Conservation (phyloP, 352 stramenopile species). For the Thraustochytrium sp. region DNA sequence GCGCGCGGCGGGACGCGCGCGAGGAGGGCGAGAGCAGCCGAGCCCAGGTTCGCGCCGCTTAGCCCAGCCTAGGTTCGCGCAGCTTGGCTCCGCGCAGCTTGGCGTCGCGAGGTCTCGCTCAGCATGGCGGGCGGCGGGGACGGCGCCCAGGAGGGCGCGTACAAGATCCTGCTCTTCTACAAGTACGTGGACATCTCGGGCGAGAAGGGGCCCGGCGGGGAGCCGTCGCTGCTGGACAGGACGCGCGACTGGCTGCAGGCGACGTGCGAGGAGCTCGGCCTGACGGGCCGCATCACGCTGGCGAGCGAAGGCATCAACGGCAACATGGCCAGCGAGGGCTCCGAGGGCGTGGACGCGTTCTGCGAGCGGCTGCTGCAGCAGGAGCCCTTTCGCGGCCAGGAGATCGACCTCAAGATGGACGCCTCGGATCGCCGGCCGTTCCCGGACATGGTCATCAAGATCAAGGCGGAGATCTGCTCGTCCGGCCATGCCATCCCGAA, state of each 20-base stretch:
- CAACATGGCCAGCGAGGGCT: constrained; percentile 28
- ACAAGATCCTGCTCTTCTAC: constrained; percentile 36
- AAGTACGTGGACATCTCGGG: constrained; percentile 20
- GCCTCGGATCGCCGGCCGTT: constrained; percentile 13
- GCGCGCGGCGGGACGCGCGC: background rate
- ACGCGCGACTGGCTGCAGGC: background rate
- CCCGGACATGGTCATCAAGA: constrained; percentile 13
- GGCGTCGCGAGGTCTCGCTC: background rate
- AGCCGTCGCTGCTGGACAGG: background rate
- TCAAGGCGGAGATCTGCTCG: constrained; percentile 29
- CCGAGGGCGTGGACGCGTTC: constrained; percentile 20
- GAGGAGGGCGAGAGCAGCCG: background rate
- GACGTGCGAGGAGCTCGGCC: background rate
- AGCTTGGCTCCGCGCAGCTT: background rate
- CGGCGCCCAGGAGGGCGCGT: background rate
- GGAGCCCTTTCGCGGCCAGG: background rate
- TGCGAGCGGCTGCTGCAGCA: constrained; percentile 1
- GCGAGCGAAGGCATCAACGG: constrained; percentile 39
- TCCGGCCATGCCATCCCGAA: constrained; percentile 11
- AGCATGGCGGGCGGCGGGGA: background rate
- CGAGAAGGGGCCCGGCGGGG: background rate
- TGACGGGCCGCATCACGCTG: constrained; percentile 6
- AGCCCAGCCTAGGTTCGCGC: no score
- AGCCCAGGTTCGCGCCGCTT: no score
- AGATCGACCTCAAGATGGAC: constrained; percentile 41